phyloP scores from a whole-genome alignment of 352 stramenopile genomes.

The Globisporangium irregulare region DNA sequence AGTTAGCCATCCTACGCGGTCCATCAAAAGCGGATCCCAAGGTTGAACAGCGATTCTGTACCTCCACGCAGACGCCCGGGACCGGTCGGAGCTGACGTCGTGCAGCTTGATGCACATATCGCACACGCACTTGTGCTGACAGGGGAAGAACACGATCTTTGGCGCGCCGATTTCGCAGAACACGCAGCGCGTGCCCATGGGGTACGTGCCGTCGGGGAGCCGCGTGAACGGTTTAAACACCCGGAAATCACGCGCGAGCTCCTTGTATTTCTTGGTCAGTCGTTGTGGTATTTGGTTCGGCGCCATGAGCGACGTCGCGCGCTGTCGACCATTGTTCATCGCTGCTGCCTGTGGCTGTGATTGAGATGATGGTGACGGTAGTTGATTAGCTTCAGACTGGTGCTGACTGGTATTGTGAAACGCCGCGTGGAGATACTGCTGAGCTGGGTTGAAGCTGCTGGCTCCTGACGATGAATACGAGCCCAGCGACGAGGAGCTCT shows the following conservation, averaged over 20 bases:
- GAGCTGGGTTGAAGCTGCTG: neutral
- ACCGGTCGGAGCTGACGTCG: slow-evolving; percentile 32
- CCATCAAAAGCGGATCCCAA: neutral
- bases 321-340: slow-evolving; percentile 13
- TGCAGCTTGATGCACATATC: slow-evolving; percentile 44
- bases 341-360: neutral
- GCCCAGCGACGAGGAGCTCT: neutral
- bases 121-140: slow-evolving; percentile 67
- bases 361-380: neutral
- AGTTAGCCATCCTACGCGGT: neutral
- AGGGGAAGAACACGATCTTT: slow-evolving; percentile 55
- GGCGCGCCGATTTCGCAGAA: slow-evolving; percentile 36
- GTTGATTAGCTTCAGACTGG: neutral
- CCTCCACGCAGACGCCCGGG: slow-evolving; percentile 28
- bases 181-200: slow-evolving; percentile 34
- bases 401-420: neutral
- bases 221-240: slow-evolving; percentile 51
- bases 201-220: slow-evolving; percentile 40
- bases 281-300: slow-evolving; percentile 13
- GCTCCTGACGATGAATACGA: neutral
- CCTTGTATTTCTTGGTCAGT: slow-evolving; percentile 57
- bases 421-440: slow-evolving; percentile 4
- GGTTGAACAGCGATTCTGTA: slow-evolving; percentile 14
- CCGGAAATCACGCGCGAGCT: slow-evolving; percentile 48
- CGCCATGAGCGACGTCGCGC: slow-evolving; percentile 15